Base-by-base conservation (phyloP, 1,139 yeast genomes). In the Geotrichum histeridarum region DNA sequence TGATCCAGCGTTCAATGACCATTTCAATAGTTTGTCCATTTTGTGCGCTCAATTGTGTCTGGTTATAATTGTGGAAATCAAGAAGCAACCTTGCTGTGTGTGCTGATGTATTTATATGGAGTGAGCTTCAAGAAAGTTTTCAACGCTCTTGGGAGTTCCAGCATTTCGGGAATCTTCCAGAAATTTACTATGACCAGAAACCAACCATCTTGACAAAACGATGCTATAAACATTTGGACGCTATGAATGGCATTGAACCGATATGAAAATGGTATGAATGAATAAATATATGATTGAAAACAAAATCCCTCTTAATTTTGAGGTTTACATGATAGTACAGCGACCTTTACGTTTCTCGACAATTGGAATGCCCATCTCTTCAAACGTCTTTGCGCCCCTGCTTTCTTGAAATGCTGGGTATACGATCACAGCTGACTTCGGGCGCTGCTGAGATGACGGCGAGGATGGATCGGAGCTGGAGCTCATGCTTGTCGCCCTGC, bases 21-120 rank as follows among this genome's bases (percentile, higher is more conserved):
- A 91, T 63, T 89, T 88, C 60, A 91, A 73, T 62, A 91, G 71
- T 69, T 90, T 90, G 59, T 91, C 97, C 98, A 91, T 91, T 33
- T 39, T 67, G 57, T 42, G 37, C 38, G 12, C 8, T 2, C 2
- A 15, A 9, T 41, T 15, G 43, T 8, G 12, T 8, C 7, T 37
- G 15, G 8, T 7, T 12, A 15, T 35, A 33, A 33, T n/a, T 33
- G 39, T n/a, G 39, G 2, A 17, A 37, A 8, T 5, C n/a, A 37
- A 37, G 15, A 37, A 37, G n/a, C 12, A 33, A 41, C 15, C 12
- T 14, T 14, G 22, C 17, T 38, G 12, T 9, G 17, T 14, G 42
- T 9, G 11, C 12, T 38, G 6, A 14, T 14, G n/a, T 12, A 14
- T 8, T 22, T 22, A 22, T 22, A 22, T 22, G 27, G 27, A 22